A percentile compares a stretch with the other conserved stretches of the same genome.
Conservation (phyloP, 2,329 filamentous ascomycete genomes). For the Achaetomium macrosporum region DNA sequence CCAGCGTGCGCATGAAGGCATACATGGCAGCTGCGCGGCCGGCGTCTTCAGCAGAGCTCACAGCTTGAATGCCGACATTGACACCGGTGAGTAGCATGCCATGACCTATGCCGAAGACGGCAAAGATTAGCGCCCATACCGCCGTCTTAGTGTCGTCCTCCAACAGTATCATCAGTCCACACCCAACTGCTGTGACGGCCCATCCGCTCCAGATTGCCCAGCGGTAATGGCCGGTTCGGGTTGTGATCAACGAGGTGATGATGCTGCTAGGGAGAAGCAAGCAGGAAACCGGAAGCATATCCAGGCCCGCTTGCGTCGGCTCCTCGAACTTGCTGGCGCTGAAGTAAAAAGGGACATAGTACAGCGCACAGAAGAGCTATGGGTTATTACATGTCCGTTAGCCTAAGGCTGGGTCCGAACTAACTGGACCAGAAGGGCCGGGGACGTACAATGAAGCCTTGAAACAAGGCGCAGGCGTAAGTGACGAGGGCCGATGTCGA, state of each 20-base stretch:
- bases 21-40: constrained; percentile 37
- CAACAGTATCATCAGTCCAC: constrained; percentile 26
- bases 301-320: constrained; percentile 31
- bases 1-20: constrained; percentile 36
- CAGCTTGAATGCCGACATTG: constrained; percentile 36
- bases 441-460: constrained; percentile 31
- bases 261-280: constrained; percentile 31
- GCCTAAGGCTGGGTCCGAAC: neutral
- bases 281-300: constrained; percentile 32
- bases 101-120: constrained; percentile 33
- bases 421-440: neutral
- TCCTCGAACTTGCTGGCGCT: constrained; percentile 30
- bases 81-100: constrained; percentile 36
- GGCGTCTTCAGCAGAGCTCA: constrained; percentile 33
- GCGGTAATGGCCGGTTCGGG: constrained; percentile 32
- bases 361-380: constrained; percentile 29
- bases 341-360: constrained; percentile 36
- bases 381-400: neutral
- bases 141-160: constrained; percentile 26
- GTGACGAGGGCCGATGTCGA: constrained; percentile 27
- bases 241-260: constrained; percentile 28
- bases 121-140: constrained; percentile 33
- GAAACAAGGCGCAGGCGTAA: constrained; percentile 29
- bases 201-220: constrained; percentile 36
- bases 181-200: constrained; percentile 26